These are phyloP conservation scores for Phytophthora citricola DNA, from an alignment of 352 stramenopile species.

Conservation along the genomic window DNA sequence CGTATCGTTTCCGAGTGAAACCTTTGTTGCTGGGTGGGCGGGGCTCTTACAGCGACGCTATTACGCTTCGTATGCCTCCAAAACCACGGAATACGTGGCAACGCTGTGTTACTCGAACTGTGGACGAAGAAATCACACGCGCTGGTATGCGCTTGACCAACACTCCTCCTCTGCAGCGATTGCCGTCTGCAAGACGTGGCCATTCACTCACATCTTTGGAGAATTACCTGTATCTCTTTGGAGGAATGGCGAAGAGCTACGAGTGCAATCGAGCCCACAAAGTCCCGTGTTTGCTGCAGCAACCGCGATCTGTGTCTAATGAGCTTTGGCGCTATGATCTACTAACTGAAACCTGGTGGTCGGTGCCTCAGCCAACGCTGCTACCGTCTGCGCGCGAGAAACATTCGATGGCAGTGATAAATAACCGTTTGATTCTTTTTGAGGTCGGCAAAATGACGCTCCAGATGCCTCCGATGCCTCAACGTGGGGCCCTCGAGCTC, in stretches of 20 bases:
- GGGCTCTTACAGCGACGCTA: constrained; percentile 44
- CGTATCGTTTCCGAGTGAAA: constrained; percentile 69
- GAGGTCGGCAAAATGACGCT: constrained; percentile 43
- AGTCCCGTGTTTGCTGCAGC: constrained; percentile 41
- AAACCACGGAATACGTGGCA: constrained; percentile 56
- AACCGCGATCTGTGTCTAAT: constrained; percentile 49
- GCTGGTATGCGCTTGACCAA: constrained; percentile 44
- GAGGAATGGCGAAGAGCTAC: constrained; percentile 64
- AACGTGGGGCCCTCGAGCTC: constrained; percentile 34
- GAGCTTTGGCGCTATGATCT: constrained; percentile 79
- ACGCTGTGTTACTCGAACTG: constrained; percentile 36
- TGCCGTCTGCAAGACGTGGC: constrained; percentile 65
- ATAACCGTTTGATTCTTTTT: constrained; percentile 62
- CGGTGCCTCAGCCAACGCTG: constrained; percentile 28
- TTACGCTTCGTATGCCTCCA: constrained; percentile 41
- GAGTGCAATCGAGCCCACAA: constrained; percentile 59
- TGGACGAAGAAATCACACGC: constrained; percentile 42
- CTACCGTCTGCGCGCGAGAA: constrained; percentile 57
- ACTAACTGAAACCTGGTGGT: constrained; percentile 56
- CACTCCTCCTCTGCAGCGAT: constrained; percentile 32
- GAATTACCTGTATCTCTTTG: constrained; percentile 70
- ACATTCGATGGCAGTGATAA: constrained; percentile 60
- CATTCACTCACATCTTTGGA: constrained; percentile 63
- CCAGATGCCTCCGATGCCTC: constrained; percentile 23
- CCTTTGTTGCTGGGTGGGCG: constrained; percentile 48